Conservation (phyloP, 1,284 basidiomycete genomes). For the Marasmius fiardii region DNA sequence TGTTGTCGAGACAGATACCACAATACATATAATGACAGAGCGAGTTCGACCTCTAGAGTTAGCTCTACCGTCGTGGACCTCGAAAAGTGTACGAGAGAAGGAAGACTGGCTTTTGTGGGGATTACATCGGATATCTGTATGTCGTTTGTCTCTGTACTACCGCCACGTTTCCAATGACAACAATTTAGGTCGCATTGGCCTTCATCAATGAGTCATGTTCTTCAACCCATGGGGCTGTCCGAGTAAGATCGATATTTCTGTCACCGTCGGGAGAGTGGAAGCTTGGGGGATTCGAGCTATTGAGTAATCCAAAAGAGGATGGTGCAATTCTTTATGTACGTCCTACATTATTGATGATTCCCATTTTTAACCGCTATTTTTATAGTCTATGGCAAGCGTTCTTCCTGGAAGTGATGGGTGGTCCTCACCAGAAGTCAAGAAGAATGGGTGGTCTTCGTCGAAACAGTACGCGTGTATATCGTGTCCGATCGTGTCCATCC, state of each 20-base stretch:
- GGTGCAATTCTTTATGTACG: constrained; percentile 76
- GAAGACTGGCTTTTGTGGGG: constrained; percentile 97
- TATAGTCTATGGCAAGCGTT: constrained; percentile 70
- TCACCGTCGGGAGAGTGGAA: constrained; percentile 95
- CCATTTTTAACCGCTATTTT: constrained; percentile 14
- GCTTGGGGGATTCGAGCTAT: constrained; percentile 89
- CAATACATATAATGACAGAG: constrained; percentile 94
- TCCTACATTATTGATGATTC: constrained; percentile 18
- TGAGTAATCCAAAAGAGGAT: constrained; percentile 82
- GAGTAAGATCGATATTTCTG: constrained; percentile 81
- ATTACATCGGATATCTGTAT: constrained; percentile 82
- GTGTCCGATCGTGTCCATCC: constrained; percentile 10
- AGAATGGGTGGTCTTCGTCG: constrained; percentile 78
- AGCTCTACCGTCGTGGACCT: constrained; percentile 63
- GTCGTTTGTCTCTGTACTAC: constrained; percentile 26
- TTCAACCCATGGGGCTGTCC: constrained; percentile 88
- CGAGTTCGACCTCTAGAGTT: constrained; percentile 76
- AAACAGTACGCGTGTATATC: constrained; percentile 44
- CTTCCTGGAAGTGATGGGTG: constrained; percentile 58
- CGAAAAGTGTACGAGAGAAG: constrained; percentile 58
- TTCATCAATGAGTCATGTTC: constrained; percentile 88
- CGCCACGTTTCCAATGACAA: background rate
- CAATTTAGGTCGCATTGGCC: constrained; percentile 74
- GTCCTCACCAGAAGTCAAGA: constrained; percentile 88
- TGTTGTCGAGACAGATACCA: constrained; percentile 83